A percentile compares a stretch with the other conserved stretches of the same genome.
Conservation (phyloP, 495 filamentous ascomycete genomes). For the Neurospora tetrasperma region DNA sequence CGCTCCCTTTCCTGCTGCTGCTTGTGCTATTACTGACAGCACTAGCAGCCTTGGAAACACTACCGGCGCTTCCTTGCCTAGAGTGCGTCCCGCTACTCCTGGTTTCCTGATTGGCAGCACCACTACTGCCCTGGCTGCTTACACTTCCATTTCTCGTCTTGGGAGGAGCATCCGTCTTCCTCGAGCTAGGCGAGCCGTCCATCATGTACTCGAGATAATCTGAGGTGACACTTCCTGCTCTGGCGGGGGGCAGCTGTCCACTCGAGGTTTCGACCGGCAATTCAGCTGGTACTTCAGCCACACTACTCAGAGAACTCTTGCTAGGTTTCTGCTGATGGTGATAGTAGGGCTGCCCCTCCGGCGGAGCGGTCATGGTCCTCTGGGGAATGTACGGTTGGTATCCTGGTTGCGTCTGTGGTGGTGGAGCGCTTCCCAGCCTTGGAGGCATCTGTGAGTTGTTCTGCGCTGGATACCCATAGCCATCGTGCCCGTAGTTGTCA, state of each 20-base stretch:
- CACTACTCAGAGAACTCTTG: slow-evolving; percentile 22
- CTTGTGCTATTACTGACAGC: background rate
- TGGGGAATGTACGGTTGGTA: slow-evolving; percentile 27
- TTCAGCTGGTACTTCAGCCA: slow-evolving; percentile 3
- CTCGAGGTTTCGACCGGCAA: background rate
- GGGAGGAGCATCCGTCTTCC: background rate
- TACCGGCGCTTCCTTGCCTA: background rate
- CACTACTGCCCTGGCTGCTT: background rate
- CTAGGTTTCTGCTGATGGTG: slow-evolving; percentile 18
- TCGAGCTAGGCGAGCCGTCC: background rate
- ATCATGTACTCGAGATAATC: slow-evolving; percentile 1
- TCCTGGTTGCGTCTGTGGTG: slow-evolving; percentile 22
- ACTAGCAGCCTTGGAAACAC: background rate
- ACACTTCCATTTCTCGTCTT: background rate
- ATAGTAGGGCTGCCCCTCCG: slow-evolving; percentile 15
- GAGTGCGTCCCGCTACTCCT: background rate
- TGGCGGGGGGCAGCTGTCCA: background rate
- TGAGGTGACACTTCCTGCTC: background rate
- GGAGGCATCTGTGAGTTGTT: slow-evolving; percentile 27
- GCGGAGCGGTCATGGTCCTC: slow-evolving; percentile 43
- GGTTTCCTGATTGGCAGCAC: background rate
- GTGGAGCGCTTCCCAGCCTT: slow-evolving; percentile 28
- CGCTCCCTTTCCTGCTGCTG: background rate
- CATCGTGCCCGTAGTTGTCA: slow-evolving; percentile 23
- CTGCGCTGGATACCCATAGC: slow-evolving; percentile 22